These are phyloP conservation scores for Diaporthe aspalathi DNA, from an alignment of 2,329 filamentous ascomycete genomes.

Conservation along the genomic window DNA sequence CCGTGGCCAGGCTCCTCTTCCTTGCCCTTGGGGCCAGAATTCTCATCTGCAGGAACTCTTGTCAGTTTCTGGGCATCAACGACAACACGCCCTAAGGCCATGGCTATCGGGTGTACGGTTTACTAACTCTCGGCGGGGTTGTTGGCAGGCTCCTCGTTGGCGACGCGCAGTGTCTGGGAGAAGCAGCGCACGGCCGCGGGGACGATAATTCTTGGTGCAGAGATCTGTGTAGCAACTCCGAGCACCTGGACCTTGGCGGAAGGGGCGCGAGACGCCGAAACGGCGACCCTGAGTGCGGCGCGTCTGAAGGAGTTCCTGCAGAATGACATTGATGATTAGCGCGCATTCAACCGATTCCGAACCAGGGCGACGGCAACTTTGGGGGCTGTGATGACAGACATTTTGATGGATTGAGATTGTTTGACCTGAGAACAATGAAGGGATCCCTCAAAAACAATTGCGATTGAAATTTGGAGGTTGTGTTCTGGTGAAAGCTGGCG, in stretches of 20 bases:
- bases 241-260: slow-evolving; percentile 42
- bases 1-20: slow-evolving; percentile 42
- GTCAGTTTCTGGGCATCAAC: background rate
- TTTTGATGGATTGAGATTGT: slow-evolving; percentile 13
- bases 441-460: background rate
- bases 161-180: slow-evolving; percentile 45
- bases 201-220: slow-evolving; percentile 34
- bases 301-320: slow-evolving; percentile 50
- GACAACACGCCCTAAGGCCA: background rate
- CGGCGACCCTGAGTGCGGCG: slow-evolving; percentile 47
- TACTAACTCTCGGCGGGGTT: slow-evolving; percentile 35
- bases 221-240: slow-evolving; percentile 43
- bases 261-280: slow-evolving; percentile 46
- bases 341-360: background rate
- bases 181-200: slow-evolving; percentile 46
- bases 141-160: slow-evolving; percentile 38
- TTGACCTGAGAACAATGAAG: background rate
- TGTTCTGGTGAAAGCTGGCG: background rate
- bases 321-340: slow-evolving; percentile 30
- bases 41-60: background rate
- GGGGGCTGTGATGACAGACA: slow-evolving; percentile 17
- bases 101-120: slow-evolving; percentile 9
- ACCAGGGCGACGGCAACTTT: background rate
- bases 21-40: background rate
- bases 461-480: background rate